Evolutionary conservation across 2,329 filamentous ascomycete species (phyloP).

Genomic region (Sordariomycetes sp.): DNA sequence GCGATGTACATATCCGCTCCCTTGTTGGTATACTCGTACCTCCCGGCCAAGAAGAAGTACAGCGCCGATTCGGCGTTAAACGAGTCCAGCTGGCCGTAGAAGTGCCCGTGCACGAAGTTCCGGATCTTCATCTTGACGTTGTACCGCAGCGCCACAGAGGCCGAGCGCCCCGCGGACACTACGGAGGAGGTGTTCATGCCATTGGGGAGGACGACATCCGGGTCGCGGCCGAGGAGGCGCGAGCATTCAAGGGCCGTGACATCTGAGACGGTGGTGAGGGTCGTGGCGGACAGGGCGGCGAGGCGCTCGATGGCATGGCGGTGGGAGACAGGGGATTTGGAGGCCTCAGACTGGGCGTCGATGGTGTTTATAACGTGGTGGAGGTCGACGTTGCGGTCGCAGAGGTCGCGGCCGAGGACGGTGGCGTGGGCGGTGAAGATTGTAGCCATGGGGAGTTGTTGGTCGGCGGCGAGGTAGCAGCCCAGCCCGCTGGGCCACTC

Average conservation of each 20-base stretch:
- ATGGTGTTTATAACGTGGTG: not conserved
- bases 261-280: slow-evolving; percentile 1
- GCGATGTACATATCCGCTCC: slow-evolving; percentile 99
- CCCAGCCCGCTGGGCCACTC: not conserved
- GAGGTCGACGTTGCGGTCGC: not conserved
- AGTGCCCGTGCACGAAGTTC: slow-evolving; percentile 95
- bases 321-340: not conserved
- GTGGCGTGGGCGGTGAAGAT: slow-evolving; percentile 2
- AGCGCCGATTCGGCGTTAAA: slow-evolving; percentile 94
- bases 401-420: not conserved
- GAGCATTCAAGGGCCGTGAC: slow-evolving; percentile 90
- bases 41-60: slow-evolving; percentile 93
- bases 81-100: slow-evolving; percentile 91
- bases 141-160: slow-evolving; percentile 71
- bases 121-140: slow-evolving; percentile 96
- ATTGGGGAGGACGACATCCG: slow-evolving; percentile 91
- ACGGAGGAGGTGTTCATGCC: slow-evolving; percentile 76
- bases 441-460: not conserved
- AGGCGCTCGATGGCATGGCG: not conserved
- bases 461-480: not conserved
- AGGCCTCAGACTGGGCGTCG: not conserved
- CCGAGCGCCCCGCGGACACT: slow-evolving; percentile 44
- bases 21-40: slow-evolving; percentile 97
- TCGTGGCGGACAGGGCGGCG: not conserved
- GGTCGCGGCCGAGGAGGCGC: slow-evolving; percentile 93